phyloP scores from a whole-genome alignment of 73 alveolate species.

The Vitrella brassicaformis region DNA sequence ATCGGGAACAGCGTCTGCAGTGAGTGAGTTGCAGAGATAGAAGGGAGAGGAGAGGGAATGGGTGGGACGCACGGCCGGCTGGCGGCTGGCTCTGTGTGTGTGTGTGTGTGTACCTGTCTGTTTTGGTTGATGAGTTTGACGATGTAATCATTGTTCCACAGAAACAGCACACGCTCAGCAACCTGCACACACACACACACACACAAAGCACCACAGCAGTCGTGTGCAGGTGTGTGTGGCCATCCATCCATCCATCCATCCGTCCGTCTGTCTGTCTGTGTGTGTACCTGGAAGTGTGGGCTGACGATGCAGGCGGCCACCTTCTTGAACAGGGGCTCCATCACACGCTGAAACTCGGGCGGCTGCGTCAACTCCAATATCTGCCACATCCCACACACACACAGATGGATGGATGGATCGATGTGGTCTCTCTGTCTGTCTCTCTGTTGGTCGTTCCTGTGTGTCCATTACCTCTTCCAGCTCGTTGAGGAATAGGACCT shows the following conservation, averaged over 20 bases:
- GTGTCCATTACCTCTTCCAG: conserved; percentile 64
- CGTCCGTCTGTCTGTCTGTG: too few species aligned
- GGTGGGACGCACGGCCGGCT: neutral
- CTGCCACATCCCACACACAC: conserved; percentile 9
- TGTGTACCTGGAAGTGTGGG: conserved; percentile 53
- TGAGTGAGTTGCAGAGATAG: neutral
- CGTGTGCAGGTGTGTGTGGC: too few species aligned
- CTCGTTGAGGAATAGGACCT: conserved; percentile 69
- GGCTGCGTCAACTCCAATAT: conserved; percentile 25
- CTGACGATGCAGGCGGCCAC: conserved; percentile 41
- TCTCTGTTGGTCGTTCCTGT: too few species aligned
- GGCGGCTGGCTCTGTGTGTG: neutral
- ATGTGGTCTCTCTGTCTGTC: too few species aligned
- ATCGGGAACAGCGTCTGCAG: conserved; percentile 16
- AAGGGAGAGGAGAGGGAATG: too few species aligned
- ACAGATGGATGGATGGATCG: too few species aligned
- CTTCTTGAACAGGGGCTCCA: conserved; percentile 24
- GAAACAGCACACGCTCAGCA: conserved; percentile 33
- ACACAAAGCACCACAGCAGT: conserved; percentile 15
- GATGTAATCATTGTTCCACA: conserved; percentile 39
- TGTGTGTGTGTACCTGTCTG: conserved; percentile 15
- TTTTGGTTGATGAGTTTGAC: conserved; percentile 20
- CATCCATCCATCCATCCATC: too few species aligned
- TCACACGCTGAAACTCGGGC: conserved; percentile 22
- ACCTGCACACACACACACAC: conserved; percentile 1